Base-by-base conservation (phyloP, 176 grass and related monocot species). In the Olyra latifolia region DNA sequence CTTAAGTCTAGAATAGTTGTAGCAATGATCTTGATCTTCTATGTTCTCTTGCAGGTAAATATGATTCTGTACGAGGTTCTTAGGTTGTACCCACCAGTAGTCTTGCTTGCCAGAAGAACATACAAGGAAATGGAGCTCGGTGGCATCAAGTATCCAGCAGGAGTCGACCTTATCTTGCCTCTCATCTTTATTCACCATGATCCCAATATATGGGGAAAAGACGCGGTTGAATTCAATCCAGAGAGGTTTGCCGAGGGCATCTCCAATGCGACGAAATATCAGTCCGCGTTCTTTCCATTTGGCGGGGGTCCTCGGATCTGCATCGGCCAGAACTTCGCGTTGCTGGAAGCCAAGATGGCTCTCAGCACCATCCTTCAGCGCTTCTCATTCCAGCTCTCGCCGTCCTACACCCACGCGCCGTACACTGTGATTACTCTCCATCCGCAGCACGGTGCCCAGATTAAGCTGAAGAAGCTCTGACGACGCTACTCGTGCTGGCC, bases 31-130 rank as follows among this genome's bases (percentile, higher is more conserved):
- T 57, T 85, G 20, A 61, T 4, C 8, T 16, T 68, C 2, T 28
- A 3, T 20, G 39, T 68, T 58, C 13, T 28, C 66, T 52, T 52
- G 14, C 64, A 97, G 91, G 91, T 93, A 48, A 86, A 77, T 10
- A 91, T 88, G 91, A 86, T 97, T 58, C 10, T 93, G 9, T 78
- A 97, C 9, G 89, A 97, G 89, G 89, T 91, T 49, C 91, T 97
- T 47, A 78, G 87, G 14, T 43, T 93, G 20, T 97, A 97, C 62
- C 74, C 91, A 2, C 88, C 94, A 2, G 27, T 11, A 35, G 22
- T 59, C 30, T 19, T 72, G 1, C 1, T 97, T 19, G 45, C 0
- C 13, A 83, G 89, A 66, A 81, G 46, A 66, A 90, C 87, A 19
- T 86, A 88, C 84, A 91, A 91, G 82, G 63, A 73, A 58, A 61